A percentile compares a stretch with the other conserved stretches of the same genome.
Evolutionary conservation across 805 yeast genomes (phyloP).

Genomic region (Cyberlindnera veronae): DNA sequence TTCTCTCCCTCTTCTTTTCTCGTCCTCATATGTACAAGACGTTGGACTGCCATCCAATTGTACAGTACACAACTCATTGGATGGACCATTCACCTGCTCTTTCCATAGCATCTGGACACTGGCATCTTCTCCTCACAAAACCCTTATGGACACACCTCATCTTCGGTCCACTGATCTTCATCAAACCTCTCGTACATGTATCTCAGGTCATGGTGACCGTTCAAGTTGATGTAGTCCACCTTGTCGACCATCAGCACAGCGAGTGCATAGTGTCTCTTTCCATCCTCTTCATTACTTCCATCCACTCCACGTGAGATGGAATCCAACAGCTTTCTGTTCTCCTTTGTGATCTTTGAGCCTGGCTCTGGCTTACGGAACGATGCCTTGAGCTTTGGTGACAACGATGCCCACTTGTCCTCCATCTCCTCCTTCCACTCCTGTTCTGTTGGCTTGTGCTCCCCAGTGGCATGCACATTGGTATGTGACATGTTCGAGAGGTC

Average conservation of each 20-base stretch:
- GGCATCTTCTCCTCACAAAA: too few species aligned
- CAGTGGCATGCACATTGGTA: constrained; percentile 7
- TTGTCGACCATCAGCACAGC: constrained; percentile 65
- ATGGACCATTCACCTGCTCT: too few species aligned
- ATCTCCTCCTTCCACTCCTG: constrained; percentile 71
- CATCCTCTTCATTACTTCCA: constrained; percentile 62
- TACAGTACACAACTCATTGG: neutral
- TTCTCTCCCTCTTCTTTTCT: neutral
- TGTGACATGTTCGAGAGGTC: constrained; percentile 21
- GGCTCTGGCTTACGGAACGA: constrained; percentile 75
- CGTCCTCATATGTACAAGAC: neutral
- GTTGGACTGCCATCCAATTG: neutral
- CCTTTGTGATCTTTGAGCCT: constrained; percentile 52
- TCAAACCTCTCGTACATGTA: constrained; percentile 50
- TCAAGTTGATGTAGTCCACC: constrained; percentile 66
- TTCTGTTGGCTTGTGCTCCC: constrained; percentile 19
- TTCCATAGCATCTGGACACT: too few species aligned
- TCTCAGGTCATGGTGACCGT: constrained; percentile 46
- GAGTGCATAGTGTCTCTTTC: constrained; percentile 59
- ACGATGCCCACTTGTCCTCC: constrained; percentile 54
- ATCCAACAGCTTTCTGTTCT: constrained; percentile 57
- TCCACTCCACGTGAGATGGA: constrained; percentile 80
- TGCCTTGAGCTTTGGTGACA: constrained; percentile 58
- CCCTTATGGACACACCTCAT: constrained; percentile 68
- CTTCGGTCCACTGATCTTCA: constrained; percentile 68